Conservation (phyloP, 2,329 filamentous ascomycete species). For the Corinectria fuckeliana region DNA sequence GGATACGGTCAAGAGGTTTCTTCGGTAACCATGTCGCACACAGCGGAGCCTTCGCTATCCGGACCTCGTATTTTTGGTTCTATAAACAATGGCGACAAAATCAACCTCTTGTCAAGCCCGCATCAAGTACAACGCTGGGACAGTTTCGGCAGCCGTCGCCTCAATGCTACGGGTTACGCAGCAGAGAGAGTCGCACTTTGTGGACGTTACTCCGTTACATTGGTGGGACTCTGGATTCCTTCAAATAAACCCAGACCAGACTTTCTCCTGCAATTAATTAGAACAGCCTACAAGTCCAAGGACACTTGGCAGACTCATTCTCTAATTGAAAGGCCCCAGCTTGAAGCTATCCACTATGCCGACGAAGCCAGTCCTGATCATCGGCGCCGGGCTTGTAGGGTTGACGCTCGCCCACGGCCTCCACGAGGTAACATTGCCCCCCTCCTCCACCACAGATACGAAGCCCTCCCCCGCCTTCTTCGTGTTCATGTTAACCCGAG, state of each 20-base stretch:
- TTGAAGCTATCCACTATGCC: neutral
- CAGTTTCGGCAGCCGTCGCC: too few species aligned
- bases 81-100: too few species aligned
- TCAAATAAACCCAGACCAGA: neutral
- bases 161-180: too few species aligned
- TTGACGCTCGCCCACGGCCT: constrained; percentile 47
- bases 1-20: too few species aligned
- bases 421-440: constrained; percentile 36
- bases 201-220: too few species aligned
- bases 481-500: neutral
- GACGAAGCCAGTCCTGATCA: constrained; percentile 43
- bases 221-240: neutral
- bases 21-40: too few species aligned
- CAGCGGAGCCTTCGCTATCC: too few species aligned
- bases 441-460: neutral
- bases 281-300: neutral
- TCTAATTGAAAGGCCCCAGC: neutral
- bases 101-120: too few species aligned
- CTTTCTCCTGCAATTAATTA: neutral
- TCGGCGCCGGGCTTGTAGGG: constrained; percentile 47
- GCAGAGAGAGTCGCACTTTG: too few species aligned
- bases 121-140: too few species aligned
- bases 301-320: neutral
- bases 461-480: neutral
- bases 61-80: too few species aligned